These are phyloP conservation scores for Fraxinus baroniana DNA, from an alignment of 305 asterid species.

Conservation along the genomic window DNA sequence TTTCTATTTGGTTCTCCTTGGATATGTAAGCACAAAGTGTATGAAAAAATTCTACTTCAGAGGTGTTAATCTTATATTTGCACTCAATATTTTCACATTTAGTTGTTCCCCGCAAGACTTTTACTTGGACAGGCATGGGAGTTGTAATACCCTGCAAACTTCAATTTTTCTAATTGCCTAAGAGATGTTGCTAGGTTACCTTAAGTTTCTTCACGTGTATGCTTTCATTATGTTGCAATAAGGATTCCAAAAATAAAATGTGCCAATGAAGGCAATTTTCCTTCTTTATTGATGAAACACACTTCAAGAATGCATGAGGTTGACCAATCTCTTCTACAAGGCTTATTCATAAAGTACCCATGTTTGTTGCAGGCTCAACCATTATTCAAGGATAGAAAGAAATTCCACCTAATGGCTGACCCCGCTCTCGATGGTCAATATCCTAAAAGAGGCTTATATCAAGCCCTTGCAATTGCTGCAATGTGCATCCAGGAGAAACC, in stretches of 20 bases:
- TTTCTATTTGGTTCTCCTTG: not conserved
- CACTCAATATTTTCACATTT: not conserved
- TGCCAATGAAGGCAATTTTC: not conserved
- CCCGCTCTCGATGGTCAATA: constrained; percentile 63
- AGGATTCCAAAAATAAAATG: not conserved
- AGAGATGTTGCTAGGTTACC: not conserved
- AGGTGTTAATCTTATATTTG: not conserved
- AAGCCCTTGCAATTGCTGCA: constrained; percentile 84
- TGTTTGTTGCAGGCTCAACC: constrained; percentile 65
- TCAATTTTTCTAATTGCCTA: not conserved
- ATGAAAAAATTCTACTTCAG: not conserved
- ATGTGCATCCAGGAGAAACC: constrained; percentile 86
- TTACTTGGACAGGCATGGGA: not conserved
- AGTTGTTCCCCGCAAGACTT: not conserved
- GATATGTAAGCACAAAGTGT: not conserved
- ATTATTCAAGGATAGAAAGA: constrained; percentile 68
- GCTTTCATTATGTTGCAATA: not conserved
- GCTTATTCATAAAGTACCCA: not conserved
- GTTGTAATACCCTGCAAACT: not conserved
- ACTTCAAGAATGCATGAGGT: not conserved
- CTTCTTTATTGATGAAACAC: not conserved
- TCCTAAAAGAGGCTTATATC: constrained; percentile 69
- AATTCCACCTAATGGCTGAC: constrained; percentile 73
- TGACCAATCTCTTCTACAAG: not conserved
- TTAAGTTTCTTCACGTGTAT: not conserved